Conservation (phyloP, 352 stramenopile genomes). For the Albugo laibachii region DNA sequence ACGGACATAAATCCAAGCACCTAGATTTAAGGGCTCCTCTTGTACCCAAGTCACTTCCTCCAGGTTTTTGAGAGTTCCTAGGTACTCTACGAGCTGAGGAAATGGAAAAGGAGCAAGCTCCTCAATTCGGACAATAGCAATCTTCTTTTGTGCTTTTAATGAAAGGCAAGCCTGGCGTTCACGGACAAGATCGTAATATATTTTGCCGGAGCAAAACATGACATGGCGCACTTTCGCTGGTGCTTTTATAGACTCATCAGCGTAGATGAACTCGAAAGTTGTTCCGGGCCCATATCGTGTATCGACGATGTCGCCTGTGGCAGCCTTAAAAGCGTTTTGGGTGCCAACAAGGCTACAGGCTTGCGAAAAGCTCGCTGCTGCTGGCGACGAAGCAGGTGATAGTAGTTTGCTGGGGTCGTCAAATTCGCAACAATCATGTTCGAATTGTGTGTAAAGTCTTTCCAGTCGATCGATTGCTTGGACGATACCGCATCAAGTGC, state of each 20-base stretch:
- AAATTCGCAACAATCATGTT: conserved; percentile 76
- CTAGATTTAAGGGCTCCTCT: conserved; percentile 68
- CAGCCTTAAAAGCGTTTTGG: conserved; percentile 57
- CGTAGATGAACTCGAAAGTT: conserved; percentile 43
- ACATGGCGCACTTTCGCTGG: conserved; percentile 35
- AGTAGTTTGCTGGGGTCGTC: conserved; percentile 90
- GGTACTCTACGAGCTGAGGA: conserved; percentile 27
- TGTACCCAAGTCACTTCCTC: conserved; percentile 63
- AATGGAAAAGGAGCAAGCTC: conserved; percentile 76
- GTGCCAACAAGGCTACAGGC: conserved; percentile 49
- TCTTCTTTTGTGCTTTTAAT: conserved; percentile 17
- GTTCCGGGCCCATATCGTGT: conserved; percentile 33
- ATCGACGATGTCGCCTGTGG: conserved; percentile 40
- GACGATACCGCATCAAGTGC: conserved; percentile 16
- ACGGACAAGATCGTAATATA: conserved; percentile 72
- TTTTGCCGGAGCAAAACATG: conserved; percentile 66
- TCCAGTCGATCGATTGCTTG: conserved; percentile 15
- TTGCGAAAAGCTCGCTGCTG: conserved; percentile 56
- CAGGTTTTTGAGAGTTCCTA: conserved; percentile 11
- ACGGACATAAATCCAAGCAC: conserved; percentile 48
- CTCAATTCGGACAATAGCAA: conserved; percentile 58
- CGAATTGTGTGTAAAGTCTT: conserved; percentile 38
- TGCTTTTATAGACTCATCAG: conserved; percentile 25
- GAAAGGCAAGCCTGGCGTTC: conserved; percentile 14
- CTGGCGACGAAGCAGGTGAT: conserved; percentile 88